Evolutionary conservation across 2,329 filamentous ascomycete genomes (phyloP), one percentile per base, ranked within the genome.

Genomic region (Botrytis hyacinthi): DNA sequence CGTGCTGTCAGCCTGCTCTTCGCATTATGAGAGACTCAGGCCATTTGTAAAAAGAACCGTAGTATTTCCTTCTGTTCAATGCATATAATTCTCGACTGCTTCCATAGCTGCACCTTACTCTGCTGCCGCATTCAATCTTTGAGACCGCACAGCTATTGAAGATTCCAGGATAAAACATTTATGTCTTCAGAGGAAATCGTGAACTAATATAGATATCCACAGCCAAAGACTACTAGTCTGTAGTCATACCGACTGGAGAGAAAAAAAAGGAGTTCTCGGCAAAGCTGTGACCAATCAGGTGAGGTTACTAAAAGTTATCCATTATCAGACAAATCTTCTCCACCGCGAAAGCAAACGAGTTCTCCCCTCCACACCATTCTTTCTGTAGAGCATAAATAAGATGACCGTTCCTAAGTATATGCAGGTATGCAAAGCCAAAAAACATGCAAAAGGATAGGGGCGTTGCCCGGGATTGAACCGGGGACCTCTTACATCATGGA

Each of bases 401-500:
- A 4, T n/a, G 48, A 51, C 22, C 1, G 48, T 48, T 5, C 4
- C 3, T 4, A 48, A 46, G 44, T 42, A 14, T 46, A 22, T 7
- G 44, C 4, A 22, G 20, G 44, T 26, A 48, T 9, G 42, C 20
- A 51, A 6, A n/a, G 26, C 1, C n/a, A 51, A 18, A 54, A 54
- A 26, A 66, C 0, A n/a, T 26, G 10, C 18, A 20, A 32, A 48
- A 48, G 4, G 1, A 0, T 0, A 2, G 1, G 62, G 63, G 63
- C 44, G 29, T 48, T 66, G 44, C 63, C 63, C 44, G 63, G 63
- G 63, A 66, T 48, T 66, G 63, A 66, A 66, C 42, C 42, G 42
- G 62, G 62, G 62, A 65, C 62, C 42, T 65, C 62, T 65, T 65
- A 65, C 62, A 46, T 65, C 32, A 42, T 42, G 46, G 62, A 48